These are phyloP conservation scores for Quercus wislizeni DNA, from an alignment of 306 rosid species.

Conservation along the genomic window DNA sequence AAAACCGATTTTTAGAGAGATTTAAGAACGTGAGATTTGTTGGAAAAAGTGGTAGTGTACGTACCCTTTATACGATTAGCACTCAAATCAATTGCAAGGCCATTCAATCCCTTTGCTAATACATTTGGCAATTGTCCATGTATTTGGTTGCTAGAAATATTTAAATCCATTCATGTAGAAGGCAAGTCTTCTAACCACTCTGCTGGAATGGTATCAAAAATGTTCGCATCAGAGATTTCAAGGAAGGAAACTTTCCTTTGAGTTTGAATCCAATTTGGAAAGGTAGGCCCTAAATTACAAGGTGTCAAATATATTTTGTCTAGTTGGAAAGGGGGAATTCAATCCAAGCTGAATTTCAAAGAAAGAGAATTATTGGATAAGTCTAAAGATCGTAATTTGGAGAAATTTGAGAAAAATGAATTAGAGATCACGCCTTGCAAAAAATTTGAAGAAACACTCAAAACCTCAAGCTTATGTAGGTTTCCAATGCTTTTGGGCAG, in stretches of 20 bases:
- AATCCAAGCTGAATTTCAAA: neutral
- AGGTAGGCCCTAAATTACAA: conserved; percentile 5
- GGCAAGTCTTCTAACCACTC: too few relatives aligned
- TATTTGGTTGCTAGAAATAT: conserved; percentile 27
- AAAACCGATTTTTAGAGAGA: neutral
- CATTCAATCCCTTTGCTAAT: neutral
- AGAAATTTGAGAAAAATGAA: neutral
- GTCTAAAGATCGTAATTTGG: neutral
- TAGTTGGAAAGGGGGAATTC: conserved; percentile 3
- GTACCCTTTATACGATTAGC: conserved; percentile 15
- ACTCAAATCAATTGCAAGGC: conserved; percentile 16
- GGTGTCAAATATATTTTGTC: fast-evolving
- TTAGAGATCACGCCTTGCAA: too few relatives aligned
- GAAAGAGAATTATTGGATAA: neutral
- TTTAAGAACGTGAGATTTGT: neutral
- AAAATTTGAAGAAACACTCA: too few relatives aligned
- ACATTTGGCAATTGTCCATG: conserved; percentile 17
- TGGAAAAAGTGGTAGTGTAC: neutral
- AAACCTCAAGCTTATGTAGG: too few relatives aligned
- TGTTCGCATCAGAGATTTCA: neutral
- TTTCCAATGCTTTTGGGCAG: too few relatives aligned
- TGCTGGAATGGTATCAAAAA: too few relatives aligned
- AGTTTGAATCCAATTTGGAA: conserved; percentile 13
- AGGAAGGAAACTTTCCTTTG: fast-evolving
- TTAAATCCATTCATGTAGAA: neutral